Conservation (phyloP, 164 flowering plant species). For the Tinospora cordifolia region DNA sequence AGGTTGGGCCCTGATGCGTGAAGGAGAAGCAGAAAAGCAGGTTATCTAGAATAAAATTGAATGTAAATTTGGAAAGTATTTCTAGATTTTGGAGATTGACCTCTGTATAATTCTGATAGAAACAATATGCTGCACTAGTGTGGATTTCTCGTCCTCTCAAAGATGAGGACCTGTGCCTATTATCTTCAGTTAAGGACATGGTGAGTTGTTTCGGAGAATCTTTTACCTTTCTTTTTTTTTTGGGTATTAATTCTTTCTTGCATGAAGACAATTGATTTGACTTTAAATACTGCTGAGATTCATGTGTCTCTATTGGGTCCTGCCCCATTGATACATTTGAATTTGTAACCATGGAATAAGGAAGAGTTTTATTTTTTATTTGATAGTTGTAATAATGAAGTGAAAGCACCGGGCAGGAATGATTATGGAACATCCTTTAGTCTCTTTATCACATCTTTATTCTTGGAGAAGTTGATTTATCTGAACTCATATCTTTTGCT, state of each 20-base stretch:
- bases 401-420: too few relatives aligned
- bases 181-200: constrained; percentile 65
- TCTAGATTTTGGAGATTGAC: not conserved
- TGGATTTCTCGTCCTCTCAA: constrained; percentile 84
- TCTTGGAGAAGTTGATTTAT: too few relatives aligned
- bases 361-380: not conserved
- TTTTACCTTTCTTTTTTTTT: not conserved
- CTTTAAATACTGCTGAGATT: not conserved
- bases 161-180: constrained; percentile 48
- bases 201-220: constrained; percentile 28
- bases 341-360: too few relatives aligned
- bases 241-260: not conserved
- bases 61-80: not conserved
- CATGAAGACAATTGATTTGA: not conserved
- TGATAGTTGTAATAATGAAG: too few relatives aligned
- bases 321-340: too few relatives aligned
- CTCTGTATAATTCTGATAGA: constrained; percentile 42
- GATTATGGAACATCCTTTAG: too few relatives aligned
- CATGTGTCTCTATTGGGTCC: not conserved
- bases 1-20: constrained; percentile 82
- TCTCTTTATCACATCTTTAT: too few relatives aligned
- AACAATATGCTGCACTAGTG: constrained; percentile 89
- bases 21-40: constrained; percentile 99
- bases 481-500: not conserved
- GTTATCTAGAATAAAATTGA: constrained; percentile 22